Evolutionary conservation across 2,329 filamentous ascomycete genomes (phyloP), one percentile per base, ranked within the genome.

Genomic region (Xylariaceae sp.): DNA sequence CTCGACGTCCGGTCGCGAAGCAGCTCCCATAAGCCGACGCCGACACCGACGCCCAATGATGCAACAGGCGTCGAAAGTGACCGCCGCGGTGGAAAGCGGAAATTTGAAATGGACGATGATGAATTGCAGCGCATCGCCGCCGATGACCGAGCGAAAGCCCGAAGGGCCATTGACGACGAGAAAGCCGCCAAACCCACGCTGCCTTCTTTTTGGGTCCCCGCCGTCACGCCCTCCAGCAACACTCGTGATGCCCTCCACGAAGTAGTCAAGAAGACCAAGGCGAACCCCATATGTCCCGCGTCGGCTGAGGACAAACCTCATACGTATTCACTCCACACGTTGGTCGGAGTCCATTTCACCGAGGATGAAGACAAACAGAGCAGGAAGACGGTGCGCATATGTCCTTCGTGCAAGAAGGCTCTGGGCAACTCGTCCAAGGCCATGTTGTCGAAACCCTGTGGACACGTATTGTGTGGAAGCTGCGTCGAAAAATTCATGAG

Each of bases 131-230:
- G 87, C 39, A 87, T 92, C 66, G 88, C 87, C 3, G 77, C 78
- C 52, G 85, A 88, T 55, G 92, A 96, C 70, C 83, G 86, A 58
- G 79, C 82, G 29, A 89, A 88, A 69, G 85, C 89, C 19, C 86
- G 88, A 67, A 86, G 82, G 59, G 85, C 86, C 17, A 82, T 95
- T 55, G 86, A 91, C 49, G 83, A 85, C 37, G 91, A 96, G 72
- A 90, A 88, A 78, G 82, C 86, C 2, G 79, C 83, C 7, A 90
- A 89, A 73, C 83, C 85, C 1, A 82, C 83, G 14, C 77, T 96
- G 0, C 91, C 92, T 0, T 96, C 92, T 0, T 98, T 98, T 76
- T 98, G 94, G 95, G 89, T 94, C 1, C 94, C 92, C 0, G 91
- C 89, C 0, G 83, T 94, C 55, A 96, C 90, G 0, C 92, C 92